Evolutionary conservation across 140 eudicot genomes (phyloP), one percentile per base, ranked within the genome.

Genomic region (Ambrosia hybrid): DNA sequence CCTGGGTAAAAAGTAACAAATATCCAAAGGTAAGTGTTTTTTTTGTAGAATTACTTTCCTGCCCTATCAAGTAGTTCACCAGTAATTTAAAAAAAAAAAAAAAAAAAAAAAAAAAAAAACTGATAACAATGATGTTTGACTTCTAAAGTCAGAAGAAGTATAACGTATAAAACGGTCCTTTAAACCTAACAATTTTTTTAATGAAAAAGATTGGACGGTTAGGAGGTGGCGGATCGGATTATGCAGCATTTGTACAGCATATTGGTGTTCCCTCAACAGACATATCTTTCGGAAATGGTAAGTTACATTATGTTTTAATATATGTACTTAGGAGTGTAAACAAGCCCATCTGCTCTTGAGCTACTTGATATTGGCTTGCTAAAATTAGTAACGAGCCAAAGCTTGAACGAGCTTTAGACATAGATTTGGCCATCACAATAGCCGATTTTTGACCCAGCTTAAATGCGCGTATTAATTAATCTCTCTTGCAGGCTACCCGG

Each of bases 171-270:
- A 55, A 64, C 6, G 16, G 10, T 51, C 67, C 6, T 14, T 13
- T 34, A 37, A 12, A 65, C 34, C 73, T 78, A 78, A 77, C 76
- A 51, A 74, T 46, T 71, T 66, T 57, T 62, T 56, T 69, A 21
- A 21, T 77, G 55, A 9, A 60, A 58, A 71, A 88, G 97, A 73
- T 91, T 65, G 96, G 80, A 77, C 81, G 97, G 64, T 76, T 88
- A 79, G 97, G 96, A 80, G 91, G 91, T 58, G 92, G 82, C 65
- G 91, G 96, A 64, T 91, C 97, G 73, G 97, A 91, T 76, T 88
- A 83, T 76, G 78, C 89, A 51, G 87, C 97, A 36, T 91, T 91
- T 70, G 92, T 91, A 66, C 96, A 88, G 37, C 96, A 91, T 73
- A 79, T 91, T 17, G 97, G 96, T 55, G 78, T 88, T 81, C 97